A percentile compares a stretch with the other conserved stretches of the same genome.
Evolutionary conservation across 352 stramenopile species (phyloP).

Genomic region (Aphanomyces cochlioides): DNA sequence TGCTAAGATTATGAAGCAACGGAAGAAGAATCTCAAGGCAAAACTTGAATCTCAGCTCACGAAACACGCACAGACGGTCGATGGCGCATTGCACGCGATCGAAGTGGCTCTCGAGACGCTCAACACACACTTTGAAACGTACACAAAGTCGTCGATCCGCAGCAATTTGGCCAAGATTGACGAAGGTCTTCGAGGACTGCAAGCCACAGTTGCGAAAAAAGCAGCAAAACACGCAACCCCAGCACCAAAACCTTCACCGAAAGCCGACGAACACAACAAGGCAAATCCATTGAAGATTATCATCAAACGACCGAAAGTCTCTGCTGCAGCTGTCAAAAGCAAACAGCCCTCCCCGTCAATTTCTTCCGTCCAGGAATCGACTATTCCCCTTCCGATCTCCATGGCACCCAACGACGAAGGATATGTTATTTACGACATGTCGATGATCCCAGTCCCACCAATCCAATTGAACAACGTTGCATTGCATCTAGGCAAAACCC

Average conservation of each 20-base stretch:
- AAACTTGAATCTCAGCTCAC: background rate
- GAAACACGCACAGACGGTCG: background rate
- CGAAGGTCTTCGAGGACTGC: conserved; percentile 2
- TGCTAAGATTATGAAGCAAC: background rate
- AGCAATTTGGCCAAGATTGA: conserved; percentile 8
- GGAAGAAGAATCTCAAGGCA: conserved; percentile 1
- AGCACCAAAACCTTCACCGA: background rate
- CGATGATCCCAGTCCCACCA: background rate
- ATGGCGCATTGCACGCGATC: conserved; percentile 5
- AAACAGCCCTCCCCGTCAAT: background rate
- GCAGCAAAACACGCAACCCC: background rate
- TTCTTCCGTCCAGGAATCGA: background rate
- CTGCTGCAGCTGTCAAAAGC: background rate
- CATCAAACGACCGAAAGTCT: background rate
- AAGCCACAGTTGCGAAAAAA: background rate
- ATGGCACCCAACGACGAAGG: too few species aligned
- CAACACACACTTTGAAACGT: background rate
- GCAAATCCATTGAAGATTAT: background rate
- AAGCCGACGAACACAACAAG: background rate
- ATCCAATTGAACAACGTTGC: background rate
- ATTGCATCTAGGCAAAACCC: background rate
- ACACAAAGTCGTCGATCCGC: background rate
- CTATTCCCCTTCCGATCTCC: too few species aligned
- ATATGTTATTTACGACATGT: too few species aligned
- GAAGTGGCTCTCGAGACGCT: background rate